Conservation (phyloP, 345 rosid genomes). For the Salix udensis region DNA sequence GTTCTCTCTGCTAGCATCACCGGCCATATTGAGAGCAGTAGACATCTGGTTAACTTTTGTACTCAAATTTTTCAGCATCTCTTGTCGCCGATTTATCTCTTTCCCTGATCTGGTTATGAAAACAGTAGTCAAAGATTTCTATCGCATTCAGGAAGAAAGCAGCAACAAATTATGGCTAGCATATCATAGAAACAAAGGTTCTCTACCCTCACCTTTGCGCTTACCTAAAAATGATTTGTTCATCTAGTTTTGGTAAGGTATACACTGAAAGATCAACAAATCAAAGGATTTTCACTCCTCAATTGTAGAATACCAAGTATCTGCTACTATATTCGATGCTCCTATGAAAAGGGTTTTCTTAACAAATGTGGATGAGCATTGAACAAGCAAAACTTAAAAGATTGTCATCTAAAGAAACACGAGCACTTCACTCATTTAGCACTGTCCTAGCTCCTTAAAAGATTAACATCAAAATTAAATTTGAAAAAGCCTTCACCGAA, state of each 20-base stretch:
- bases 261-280: neutral
- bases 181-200: neutral
- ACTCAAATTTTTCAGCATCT: constrained; percentile 70
- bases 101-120: constrained; percentile 65
- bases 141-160: neutral
- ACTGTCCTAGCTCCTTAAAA: neutral
- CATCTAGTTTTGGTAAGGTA: neutral
- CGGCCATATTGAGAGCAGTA: constrained; percentile 74
- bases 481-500: neutral
- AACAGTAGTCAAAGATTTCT: neutral
- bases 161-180: neutral
- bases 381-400: neutral
- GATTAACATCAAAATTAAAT: neutral
- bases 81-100: constrained; percentile 94
- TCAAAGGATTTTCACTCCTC: neutral
- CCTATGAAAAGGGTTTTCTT: neutral
- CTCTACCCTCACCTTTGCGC: neutral
- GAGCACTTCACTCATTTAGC: neutral
- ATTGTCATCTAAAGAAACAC: neutral
- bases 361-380: neutral
- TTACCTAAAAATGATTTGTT: neutral
- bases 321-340: neutral
- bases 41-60: constrained; percentile 82
- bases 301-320: neutral
- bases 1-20: constrained; percentile 72